Conservation (phyloP, 148 eudicot genomes). For the Limonium bicolor region DNA sequence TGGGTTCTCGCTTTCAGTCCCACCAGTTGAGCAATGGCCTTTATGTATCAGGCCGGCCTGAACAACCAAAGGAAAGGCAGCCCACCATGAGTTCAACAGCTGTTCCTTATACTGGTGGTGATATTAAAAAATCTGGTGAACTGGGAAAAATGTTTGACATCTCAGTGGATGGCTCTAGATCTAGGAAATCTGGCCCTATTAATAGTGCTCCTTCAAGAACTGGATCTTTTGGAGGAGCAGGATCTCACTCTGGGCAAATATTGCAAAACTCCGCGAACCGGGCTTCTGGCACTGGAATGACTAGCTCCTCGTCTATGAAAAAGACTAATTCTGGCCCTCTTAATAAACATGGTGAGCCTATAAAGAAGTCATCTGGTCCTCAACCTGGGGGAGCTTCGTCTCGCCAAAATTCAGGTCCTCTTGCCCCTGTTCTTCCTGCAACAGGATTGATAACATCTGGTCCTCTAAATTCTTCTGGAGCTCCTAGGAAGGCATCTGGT, state of each 20-base stretch:
- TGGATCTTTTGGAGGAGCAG: slow-evolving; percentile 67
- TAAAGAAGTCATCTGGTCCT: slow-evolving; percentile 76
- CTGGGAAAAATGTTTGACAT: slow-evolving; percentile 93
- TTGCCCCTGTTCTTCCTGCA: slow-evolving; percentile 64
- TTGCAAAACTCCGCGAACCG: slow-evolving; percentile 36
- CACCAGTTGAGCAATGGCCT: slow-evolving; percentile 93
- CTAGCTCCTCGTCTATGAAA: slow-evolving; percentile 50
- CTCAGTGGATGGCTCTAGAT: slow-evolving; percentile 53
- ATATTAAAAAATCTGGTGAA: slow-evolving; percentile 88
- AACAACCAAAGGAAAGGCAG: slow-evolving; percentile 83
- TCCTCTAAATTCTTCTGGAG: slow-evolving; percentile 77
- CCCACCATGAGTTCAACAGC: slow-evolving; percentile 91
- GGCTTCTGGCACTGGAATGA: slow-evolving; percentile 34
- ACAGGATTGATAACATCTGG: slow-evolving; percentile 94
- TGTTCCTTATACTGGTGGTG: slow-evolving; percentile 94
- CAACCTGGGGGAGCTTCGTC: slow-evolving; percentile 40
- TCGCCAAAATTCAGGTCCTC: slow-evolving; percentile 80
- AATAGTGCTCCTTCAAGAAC: slow-evolving; percentile 56
- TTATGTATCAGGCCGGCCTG: slow-evolving; percentile 82
- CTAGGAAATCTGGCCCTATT: slow-evolving; percentile 78
- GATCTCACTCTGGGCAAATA: slow-evolving; percentile 84
- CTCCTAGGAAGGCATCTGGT: slow-evolving; percentile 69
- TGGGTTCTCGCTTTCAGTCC: slow-evolving; percentile 89
- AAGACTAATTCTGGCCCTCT: slow-evolving; percentile 86
- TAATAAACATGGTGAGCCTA: slow-evolving; percentile 76